Evolutionary conservation across 2,329 filamentous ascomycete genomes (phyloP), one percentile per base, ranked within the genome.

Genomic region (Ustulina deusta): DNA sequence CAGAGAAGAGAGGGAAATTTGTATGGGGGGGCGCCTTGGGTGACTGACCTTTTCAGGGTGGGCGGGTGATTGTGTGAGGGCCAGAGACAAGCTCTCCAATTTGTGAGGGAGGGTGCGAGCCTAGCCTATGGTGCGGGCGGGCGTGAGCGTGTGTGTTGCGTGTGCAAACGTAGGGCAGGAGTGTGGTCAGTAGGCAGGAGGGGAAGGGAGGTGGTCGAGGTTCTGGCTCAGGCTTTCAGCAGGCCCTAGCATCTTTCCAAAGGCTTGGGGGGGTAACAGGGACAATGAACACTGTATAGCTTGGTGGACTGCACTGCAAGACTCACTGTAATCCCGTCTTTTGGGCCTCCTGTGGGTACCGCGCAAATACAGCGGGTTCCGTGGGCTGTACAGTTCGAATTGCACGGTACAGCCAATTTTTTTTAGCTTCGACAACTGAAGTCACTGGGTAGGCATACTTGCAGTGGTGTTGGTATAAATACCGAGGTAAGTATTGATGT

Each of bases 21-120:
- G 84, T 85, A 85, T 83, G 84, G 83, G 84, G 83, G 82, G 81
- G 81, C 29, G 80, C 80, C 81, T 72, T 77, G 76, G 81, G 81
- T 81, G 81, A 82, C 82, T 82, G 63, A 22, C 85, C 85, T 88
- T 89, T 89, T 89, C 87, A 88, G 86, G 87, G 85, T 86, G 86
- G 83, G 84, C 80, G 84, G 84, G 84, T 88, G 86, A 87, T 88
- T 88, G 85, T 81, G 84, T 78, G 80, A 78, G 78, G 63, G 65
- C 73, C 75, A 77, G 76, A 76, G 77, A 80, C 68, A 66, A 48
- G 44, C 68, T 59, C 68, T 69, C 66, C 68, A 71, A 71, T 69
- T 65, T 70, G 68, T 65, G 71, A 71, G 78, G 72, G 73, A 70
- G 72, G 70, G 76, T 72, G 74, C 71, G 69, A 71, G 76, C 40